Conservation (phyloP, 352 stramenopile genomes). For the Globisporangium nunn region DNA sequence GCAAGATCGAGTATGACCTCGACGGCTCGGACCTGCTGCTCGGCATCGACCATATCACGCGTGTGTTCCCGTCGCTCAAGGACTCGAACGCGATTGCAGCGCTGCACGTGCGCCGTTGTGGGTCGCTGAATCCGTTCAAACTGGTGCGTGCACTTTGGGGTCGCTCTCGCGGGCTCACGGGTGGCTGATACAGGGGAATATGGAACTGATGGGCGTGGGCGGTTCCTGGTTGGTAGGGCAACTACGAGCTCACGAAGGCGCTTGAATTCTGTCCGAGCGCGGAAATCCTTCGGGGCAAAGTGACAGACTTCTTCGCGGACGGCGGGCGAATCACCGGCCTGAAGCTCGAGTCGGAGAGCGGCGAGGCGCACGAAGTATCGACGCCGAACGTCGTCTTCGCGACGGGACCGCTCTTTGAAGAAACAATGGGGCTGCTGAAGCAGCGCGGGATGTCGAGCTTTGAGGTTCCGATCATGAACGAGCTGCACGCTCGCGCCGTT, state of each 20-base stretch:
- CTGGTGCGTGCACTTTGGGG: slow-evolving; percentile 30
- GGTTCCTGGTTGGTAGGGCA: slow-evolving; percentile 16
- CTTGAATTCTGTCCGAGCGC: slow-evolving; percentile 53
- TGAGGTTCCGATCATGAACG: slow-evolving; percentile 61
- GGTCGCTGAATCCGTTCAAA: slow-evolving; percentile 66
- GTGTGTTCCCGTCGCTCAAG: slow-evolving; percentile 52
- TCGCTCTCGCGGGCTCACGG: too few species aligned
- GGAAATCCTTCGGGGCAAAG: slow-evolving; percentile 46
- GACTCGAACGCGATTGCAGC: slow-evolving; percentile 47
- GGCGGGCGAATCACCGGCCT: slow-evolving; percentile 48
- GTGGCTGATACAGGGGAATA: too few species aligned
- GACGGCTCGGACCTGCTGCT: slow-evolving; percentile 61
- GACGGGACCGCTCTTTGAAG: slow-evolving; percentile 58
- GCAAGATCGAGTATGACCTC: slow-evolving; percentile 47
- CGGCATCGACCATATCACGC: slow-evolving; percentile 49
- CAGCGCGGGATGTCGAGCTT: slow-evolving; percentile 43
- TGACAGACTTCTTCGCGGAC: slow-evolving; percentile 46
- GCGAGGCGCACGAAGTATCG: slow-evolving; percentile 48
- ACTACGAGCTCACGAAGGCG: slow-evolving; percentile 60
- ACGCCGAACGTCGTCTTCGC: slow-evolving; percentile 66
- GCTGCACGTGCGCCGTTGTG: slow-evolving; percentile 63
- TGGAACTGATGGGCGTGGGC: background rate
- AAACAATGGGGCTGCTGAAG: slow-evolving; percentile 55
- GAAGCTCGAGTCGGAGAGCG: slow-evolving; percentile 39
- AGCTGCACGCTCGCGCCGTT: slow-evolving; percentile 61